Percentiles rank a stretch among this genome's conserved stretches.
Evolutionary conservation across 1,284 basidiomycete species (phyloP).

Genomic region (Mrakiaceae sp.): DNA sequence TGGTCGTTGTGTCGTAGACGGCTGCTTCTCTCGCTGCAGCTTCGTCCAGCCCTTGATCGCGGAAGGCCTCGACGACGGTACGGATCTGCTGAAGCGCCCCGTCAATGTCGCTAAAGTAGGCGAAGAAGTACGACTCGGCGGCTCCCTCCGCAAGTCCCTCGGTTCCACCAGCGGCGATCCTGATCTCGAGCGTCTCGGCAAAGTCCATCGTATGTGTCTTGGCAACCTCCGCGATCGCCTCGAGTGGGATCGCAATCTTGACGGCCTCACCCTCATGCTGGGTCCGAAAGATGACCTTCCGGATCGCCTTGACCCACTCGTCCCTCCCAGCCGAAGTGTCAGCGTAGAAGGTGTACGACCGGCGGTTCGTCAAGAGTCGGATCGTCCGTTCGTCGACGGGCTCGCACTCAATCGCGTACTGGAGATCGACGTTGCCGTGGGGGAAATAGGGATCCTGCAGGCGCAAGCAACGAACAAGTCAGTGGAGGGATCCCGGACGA

Average conservation of each 20-base stretch:
- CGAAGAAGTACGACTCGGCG: slow-evolving; percentile 64
- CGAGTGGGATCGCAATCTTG: slow-evolving; percentile 92
- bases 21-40: slow-evolving; percentile 26
- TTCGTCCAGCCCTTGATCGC: slow-evolving; percentile 34
- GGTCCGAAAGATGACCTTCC: slow-evolving; percentile 77
- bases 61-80: slow-evolving; percentile 47
- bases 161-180: slow-evolving; percentile 64
- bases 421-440: slow-evolving; percentile 83
- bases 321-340: slow-evolving; percentile 70
- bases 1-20: slow-evolving; percentile 55
- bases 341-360: slow-evolving; percentile 56
- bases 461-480: background rate
- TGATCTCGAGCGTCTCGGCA: slow-evolving; percentile 83
- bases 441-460: slow-evolving; percentile 87
- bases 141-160: slow-evolving; percentile 30
- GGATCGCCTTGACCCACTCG: slow-evolving; percentile 87
- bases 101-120: slow-evolving; percentile 73
- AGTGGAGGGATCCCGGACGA: slow-evolving; percentile 11
- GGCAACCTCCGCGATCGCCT: slow-evolving; percentile 77
- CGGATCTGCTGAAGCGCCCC: slow-evolving; percentile 66
- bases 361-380: slow-evolving; percentile 66
- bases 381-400: slow-evolving; percentile 59
- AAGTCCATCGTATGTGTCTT: slow-evolving; percentile 80
- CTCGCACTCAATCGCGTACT: slow-evolving; percentile 83
- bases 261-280: slow-evolving; percentile 94